Conservation (phyloP, 2,329 filamentous ascomycete genomes). For the Paracoccidioides lutzii region DNA sequence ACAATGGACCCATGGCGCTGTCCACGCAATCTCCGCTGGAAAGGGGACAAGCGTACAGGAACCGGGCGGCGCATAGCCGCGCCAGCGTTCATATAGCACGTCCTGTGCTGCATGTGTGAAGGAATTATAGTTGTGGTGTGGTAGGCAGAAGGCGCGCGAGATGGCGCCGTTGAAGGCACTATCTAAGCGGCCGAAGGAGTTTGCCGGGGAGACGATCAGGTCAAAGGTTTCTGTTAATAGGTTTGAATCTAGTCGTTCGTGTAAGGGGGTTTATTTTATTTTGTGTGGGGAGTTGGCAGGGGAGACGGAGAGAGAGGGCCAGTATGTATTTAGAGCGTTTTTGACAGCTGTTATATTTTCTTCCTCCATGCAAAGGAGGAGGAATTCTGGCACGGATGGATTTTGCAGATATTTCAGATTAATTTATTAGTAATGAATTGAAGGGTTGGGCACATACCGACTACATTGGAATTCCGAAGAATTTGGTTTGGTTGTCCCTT, state of each 20-base stretch:
- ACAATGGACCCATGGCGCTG: slow-evolving; percentile 36
- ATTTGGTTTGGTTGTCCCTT: too few species aligned
- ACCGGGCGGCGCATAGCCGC: slow-evolving; percentile 40
- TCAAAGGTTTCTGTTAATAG: slow-evolving; percentile 30
- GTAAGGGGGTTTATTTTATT: slow-evolving; percentile 24
- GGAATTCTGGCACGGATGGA: slow-evolving; percentile 15
- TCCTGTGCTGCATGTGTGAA: slow-evolving; percentile 36
- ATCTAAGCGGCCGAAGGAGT: slow-evolving; percentile 42
- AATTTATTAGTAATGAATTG: too few species aligned
- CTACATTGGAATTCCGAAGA: too few species aligned
- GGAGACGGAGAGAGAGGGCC: slow-evolving; percentile 17
- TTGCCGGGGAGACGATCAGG: slow-evolving; percentile 42
- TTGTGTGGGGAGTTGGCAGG: slow-evolving; percentile 13
- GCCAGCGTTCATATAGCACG: slow-evolving; percentile 35
- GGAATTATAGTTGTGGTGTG: slow-evolving; percentile 33
- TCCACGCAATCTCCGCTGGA: slow-evolving; percentile 25
- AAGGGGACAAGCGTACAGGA: slow-evolving; percentile 38
- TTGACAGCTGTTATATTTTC: slow-evolving; percentile 31
- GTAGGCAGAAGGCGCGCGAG: slow-evolving; percentile 35
- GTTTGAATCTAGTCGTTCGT: slow-evolving; percentile 29
- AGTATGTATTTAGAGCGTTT: slow-evolving; percentile 19
- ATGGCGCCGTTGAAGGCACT: slow-evolving; percentile 45
- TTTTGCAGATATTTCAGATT: too few species aligned
- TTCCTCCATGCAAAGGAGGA: slow-evolving; percentile 32
- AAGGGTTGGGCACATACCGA: too few species aligned